Percentiles rank a stretch among this genome's conserved stretches.
phyloP scores from a whole-genome alignment of 805 yeast species.

The Kurtzmaniella cleridarum region DNA sequence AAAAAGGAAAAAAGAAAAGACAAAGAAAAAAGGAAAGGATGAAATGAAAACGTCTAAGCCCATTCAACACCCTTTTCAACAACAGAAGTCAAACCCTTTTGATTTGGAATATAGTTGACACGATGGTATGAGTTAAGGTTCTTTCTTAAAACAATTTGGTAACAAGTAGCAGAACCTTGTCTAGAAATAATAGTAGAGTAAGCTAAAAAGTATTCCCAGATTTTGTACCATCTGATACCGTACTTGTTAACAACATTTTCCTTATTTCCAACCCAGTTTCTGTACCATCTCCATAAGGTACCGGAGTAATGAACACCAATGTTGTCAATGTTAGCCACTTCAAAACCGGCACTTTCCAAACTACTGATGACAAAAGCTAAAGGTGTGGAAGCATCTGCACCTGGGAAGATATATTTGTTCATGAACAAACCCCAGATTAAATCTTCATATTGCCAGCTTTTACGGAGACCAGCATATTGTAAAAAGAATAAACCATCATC shows the following conservation, averaged over 20 bases:
- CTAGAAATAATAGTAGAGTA: constrained; percentile 79
- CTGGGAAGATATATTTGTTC: constrained; percentile 96
- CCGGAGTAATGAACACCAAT: constrained; percentile 92
- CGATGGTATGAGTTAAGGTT: constrained; percentile 81
- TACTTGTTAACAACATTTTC: constrained; percentile 72
- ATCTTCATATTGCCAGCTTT: constrained; percentile 92
- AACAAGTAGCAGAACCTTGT: constrained; percentile 91
- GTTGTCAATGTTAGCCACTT: constrained; percentile 76
- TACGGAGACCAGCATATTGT: constrained; percentile 88
- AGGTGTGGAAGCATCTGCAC: constrained; percentile 96
- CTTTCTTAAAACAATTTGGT: constrained; percentile 86
- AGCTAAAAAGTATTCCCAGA: constrained; percentile 89
- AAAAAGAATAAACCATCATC: constrained; percentile 86
- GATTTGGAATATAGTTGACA: constrained; percentile 71
- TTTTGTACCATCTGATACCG: constrained; percentile 86
- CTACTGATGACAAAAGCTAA: constrained; percentile 72
- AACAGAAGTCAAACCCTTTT: constrained; percentile 66
- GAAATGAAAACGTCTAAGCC: no score
- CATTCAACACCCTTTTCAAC: constrained; percentile 50
- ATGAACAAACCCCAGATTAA: constrained; percentile 90
- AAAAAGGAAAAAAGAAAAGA: no score
- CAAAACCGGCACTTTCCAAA: constrained; percentile 82
- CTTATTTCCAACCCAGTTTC: constrained; percentile 86
- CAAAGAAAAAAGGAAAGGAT: no score
- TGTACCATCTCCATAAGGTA: constrained; percentile 90